These are phyloP conservation scores for Penicillium riverlandense DNA, from an alignment of 495 filamentous ascomycete species.

Conservation along the genomic window DNA sequence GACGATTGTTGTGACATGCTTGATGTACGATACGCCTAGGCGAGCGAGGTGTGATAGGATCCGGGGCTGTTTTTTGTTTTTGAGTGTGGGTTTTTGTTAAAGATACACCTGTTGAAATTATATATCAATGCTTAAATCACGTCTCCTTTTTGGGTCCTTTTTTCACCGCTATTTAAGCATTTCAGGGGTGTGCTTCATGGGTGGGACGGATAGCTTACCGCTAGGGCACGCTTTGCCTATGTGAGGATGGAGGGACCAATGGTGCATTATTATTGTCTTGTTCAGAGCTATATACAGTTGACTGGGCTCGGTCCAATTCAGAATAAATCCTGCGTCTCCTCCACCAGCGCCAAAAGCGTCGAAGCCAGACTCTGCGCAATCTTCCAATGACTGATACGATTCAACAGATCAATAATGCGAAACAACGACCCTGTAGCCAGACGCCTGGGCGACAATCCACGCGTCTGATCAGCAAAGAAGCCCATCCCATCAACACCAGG, in stretches of 20 bases:
- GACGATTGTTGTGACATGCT: not conserved
- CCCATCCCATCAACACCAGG: slow-evolving; percentile 3
- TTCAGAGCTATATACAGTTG: too few relatives aligned
- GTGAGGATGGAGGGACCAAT: too few relatives aligned
- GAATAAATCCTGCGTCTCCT: slow-evolving; percentile 10
- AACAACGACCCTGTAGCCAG: slow-evolving; percentile 7
- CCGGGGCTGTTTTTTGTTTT: slow-evolving; percentile 1
- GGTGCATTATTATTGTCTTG: too few relatives aligned
- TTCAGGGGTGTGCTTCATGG: not conserved
- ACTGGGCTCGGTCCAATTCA: not conserved
- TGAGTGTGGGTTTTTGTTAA: slow-evolving; percentile 13
- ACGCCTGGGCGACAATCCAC: not conserved
- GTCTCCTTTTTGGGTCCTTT: not conserved
- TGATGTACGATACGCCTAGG: slow-evolving; percentile 18
- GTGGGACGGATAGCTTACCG: too few relatives aligned
- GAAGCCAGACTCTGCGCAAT: slow-evolving; percentile 5
- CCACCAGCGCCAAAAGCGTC: slow-evolving; percentile 9
- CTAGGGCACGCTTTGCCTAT: too few relatives aligned
- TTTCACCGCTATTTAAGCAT: not conserved
- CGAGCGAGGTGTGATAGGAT: slow-evolving; percentile 1
- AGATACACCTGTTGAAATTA: slow-evolving; percentile 27
- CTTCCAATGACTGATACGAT: slow-evolving; percentile 7
- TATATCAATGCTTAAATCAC: slow-evolving; percentile 21
- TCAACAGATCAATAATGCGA: slow-evolving; percentile 7
- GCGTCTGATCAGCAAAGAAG: not conserved